Percentiles rank a stretch among this genome's conserved stretches.
phyloP scores from a whole-genome alignment of 1,284 basidiomycete genomes.

The Apiotrichum veenhuisii region DNA sequence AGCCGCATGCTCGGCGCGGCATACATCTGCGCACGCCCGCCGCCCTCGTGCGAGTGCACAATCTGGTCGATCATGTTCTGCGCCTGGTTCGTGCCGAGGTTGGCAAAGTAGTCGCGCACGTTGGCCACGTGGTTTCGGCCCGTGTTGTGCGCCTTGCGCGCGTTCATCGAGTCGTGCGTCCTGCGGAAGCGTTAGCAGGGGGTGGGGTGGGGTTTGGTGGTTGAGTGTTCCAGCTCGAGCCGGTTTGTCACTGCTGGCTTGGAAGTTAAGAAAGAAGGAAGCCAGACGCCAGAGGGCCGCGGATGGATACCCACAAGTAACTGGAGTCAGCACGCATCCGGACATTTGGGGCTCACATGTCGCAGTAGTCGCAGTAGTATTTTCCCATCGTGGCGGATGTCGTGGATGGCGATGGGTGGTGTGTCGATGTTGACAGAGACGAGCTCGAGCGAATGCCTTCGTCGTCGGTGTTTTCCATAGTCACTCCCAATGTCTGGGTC shows the following conservation, averaged over 20 bases:
- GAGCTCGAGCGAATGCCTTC: too few relatives aligned
- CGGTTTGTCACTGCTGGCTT: too few relatives aligned
- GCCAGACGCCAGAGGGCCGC: background rate
- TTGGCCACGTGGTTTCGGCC: constrained; percentile 95
- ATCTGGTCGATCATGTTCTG: constrained; percentile 96
- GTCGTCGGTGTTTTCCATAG: too few relatives aligned
- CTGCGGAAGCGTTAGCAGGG: constrained; percentile 10
- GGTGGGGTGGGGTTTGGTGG: background rate
- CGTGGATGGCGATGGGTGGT: background rate
- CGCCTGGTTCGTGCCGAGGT: constrained; percentile 90
- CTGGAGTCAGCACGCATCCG: constrained; percentile 47
- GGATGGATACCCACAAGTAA: constrained; percentile 50
- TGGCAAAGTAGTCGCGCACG: constrained; percentile 95
- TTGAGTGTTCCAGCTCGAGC: too few relatives aligned
- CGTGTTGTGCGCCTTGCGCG: constrained; percentile 96
- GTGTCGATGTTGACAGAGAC: constrained; percentile 1
- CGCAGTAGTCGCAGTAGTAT: constrained; percentile 59
- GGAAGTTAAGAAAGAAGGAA: too few relatives aligned
- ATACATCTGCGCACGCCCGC: constrained; percentile 50
- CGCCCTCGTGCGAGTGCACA: constrained; percentile 77
- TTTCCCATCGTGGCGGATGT: constrained; percentile 37
- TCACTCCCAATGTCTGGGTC: too few relatives aligned
- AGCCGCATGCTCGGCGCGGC: constrained; percentile 65
- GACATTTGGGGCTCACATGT: background rate
- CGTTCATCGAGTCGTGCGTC: constrained; percentile 51